These are phyloP conservation scores for Coniochaeta sp. DNA, from an alignment of 2,329 filamentous ascomycete genomes.

Conservation along the genomic window DNA sequence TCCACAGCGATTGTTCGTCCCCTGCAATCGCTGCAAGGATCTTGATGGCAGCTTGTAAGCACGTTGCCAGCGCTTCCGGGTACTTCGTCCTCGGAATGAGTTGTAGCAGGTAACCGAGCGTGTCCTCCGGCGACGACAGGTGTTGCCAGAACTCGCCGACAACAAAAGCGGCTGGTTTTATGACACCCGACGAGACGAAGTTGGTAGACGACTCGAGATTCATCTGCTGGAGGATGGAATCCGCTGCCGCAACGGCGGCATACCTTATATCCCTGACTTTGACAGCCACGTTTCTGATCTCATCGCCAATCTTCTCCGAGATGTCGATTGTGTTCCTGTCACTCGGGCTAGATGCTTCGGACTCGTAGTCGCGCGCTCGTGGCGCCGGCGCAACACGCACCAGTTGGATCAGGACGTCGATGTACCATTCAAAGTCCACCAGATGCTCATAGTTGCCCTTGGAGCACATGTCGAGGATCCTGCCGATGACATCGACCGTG, in stretches of 20 bases:
- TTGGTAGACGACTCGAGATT: conserved; percentile 47
- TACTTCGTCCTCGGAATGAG: conserved; percentile 48
- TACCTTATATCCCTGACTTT: conserved; percentile 78
- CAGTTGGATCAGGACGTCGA: conserved; percentile 80
- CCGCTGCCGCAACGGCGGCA: conserved; percentile 76
- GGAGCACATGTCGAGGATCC: conserved; percentile 84
- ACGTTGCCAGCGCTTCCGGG: conserved; percentile 65
- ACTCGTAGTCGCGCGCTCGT: conserved; percentile 24
- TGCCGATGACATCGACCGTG: conserved; percentile 69
- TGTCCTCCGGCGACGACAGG: conserved; percentile 61
- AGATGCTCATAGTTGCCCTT: conserved; percentile 81
- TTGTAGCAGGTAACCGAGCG: conserved; percentile 68
- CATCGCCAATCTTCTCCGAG: conserved; percentile 69
- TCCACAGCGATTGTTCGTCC: conserved; percentile 61
- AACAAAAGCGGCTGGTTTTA: conserved; percentile 76
- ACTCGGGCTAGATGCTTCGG: neutral
- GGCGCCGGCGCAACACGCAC: conserved; percentile 61
- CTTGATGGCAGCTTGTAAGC: conserved; percentile 80
- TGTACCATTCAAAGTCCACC: conserved; percentile 94
- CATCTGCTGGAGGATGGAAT: conserved; percentile 60
- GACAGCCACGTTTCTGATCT: conserved; percentile 84
- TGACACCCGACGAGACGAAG: conserved; percentile 53
- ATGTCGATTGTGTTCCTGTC: conserved; percentile 35
- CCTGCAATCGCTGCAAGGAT: conserved; percentile 69
- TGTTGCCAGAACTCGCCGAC: conserved; percentile 80